Percentiles rank a stretch among this genome's conserved stretches.
Conservation (phyloP, 345 rosid species). For the Fremontodendron californicum region DNA sequence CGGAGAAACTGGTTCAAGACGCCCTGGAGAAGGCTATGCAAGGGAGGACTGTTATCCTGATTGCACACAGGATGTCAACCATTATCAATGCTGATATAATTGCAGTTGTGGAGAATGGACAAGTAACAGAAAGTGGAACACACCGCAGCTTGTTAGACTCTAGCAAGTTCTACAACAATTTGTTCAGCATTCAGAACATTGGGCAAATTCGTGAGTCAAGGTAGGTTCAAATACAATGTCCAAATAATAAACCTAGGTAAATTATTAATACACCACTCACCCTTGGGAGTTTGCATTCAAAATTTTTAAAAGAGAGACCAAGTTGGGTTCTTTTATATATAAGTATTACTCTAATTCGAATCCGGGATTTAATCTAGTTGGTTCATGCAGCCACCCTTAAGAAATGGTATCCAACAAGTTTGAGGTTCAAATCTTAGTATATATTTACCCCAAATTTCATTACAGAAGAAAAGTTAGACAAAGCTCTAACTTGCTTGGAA, state of each 20-base stretch:
- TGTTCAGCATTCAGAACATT: conserved; percentile 48
- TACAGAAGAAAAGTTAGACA: background rate
- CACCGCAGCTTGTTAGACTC: conserved; percentile 48
- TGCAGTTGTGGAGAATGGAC: conserved; percentile 53
- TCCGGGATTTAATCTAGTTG: no score
- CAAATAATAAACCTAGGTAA: background rate
- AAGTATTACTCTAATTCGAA: no score
- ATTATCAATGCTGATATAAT: conserved; percentile 53
- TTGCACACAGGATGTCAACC: conserved; percentile 63
- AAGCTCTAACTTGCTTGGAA: conserved; percentile 7
- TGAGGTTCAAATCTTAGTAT: no score
- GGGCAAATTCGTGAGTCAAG: conserved; percentile 26
- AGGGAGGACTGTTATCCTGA: conserved; percentile 56
- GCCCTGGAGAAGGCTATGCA: conserved; percentile 60
- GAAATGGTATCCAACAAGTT: no score
- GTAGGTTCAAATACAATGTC: conserved; percentile 24
- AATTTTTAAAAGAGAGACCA: no score
- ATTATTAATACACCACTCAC: background rate
- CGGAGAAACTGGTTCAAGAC: conserved; percentile 56
- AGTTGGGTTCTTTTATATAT: no score
- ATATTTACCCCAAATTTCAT: background rate
- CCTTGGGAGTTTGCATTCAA: no score
- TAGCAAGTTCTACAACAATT: conserved; percentile 35
- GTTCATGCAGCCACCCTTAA: no score
- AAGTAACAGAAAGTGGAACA: conserved; percentile 51